phyloP scores from a whole-genome alignment of 345 rosid species.

The Populus alba region DNA sequence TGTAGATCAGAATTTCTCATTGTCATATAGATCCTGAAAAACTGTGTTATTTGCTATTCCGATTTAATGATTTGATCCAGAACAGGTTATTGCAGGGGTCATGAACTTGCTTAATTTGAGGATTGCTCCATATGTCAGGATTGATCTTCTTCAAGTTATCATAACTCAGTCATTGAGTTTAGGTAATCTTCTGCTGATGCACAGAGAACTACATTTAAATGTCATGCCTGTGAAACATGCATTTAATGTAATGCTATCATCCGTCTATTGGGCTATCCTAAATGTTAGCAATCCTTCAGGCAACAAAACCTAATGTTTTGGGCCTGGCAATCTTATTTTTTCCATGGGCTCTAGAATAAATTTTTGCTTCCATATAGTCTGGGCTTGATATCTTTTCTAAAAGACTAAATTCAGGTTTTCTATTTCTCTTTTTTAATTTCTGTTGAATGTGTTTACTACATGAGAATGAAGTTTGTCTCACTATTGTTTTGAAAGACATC shows the following conservation, averaged over 20 bases:
- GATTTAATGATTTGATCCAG: slow-evolving; percentile 29
- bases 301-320: not conserved
- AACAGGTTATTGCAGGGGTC: slow-evolving; percentile 84
- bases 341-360: not conserved
- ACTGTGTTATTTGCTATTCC: not conserved
- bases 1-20: too few species aligned
- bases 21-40: not conserved
- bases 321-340: not conserved
- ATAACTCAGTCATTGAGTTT: slow-evolving; percentile 48
- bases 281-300: not conserved
- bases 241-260: not conserved
- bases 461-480: not conserved
- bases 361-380: slow-evolving; percentile 4
- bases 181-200: slow-evolving; percentile 29
- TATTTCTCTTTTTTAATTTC: not conserved
- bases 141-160: slow-evolving; percentile 68
- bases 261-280: not conserved
- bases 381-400: not conserved
- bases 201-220: not conserved
- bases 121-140: slow-evolving; percentile 78
- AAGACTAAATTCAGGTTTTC: not conserved
- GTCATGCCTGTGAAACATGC: not conserved
- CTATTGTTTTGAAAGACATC: not conserved
- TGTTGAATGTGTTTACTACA: not conserved
- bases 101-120: slow-evolving; percentile 61